These are phyloP conservation scores for Colletotrichum endophyticum DNA, from an alignment of 2,329 filamentous ascomycete genomes.

Conservation along the genomic window DNA sequence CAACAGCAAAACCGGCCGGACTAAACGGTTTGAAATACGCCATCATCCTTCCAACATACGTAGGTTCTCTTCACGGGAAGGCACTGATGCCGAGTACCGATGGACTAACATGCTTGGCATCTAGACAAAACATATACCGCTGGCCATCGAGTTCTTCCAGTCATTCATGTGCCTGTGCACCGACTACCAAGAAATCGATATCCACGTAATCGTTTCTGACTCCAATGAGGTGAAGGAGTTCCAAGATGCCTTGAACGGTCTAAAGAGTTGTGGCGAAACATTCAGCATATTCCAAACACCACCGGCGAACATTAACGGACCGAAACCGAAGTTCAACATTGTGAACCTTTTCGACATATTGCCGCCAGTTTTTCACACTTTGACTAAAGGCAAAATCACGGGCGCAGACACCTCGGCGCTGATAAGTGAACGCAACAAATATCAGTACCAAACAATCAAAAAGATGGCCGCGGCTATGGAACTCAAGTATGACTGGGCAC, in stretches of 20 bases:
- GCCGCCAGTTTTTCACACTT: neutral
- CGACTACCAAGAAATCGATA: neutral
- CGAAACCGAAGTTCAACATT: neutral
- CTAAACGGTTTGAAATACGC: neutral
- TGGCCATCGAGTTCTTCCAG: slow-evolving; percentile 1
- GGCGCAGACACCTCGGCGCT: neutral
- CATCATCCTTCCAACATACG: slow-evolving; percentile 8
- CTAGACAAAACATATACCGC: neutral
- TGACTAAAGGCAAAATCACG: neutral
- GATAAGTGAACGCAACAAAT: neutral
- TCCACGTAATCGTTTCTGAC: neutral
- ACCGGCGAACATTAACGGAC: neutral
- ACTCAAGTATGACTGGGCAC: slow-evolving; percentile 1
- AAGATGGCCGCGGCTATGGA: slow-evolving; percentile 1
- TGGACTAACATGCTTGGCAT: neutral
- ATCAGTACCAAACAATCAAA: slow-evolving; percentile 8
- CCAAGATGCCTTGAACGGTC: neutral
- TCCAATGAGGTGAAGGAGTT: neutral
- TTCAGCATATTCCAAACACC: slow-evolving; percentile 5
- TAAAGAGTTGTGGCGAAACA: neutral
- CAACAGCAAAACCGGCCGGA: neutral
- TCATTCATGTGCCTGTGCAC: slow-evolving; percentile 9
- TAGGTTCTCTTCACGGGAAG: neutral
- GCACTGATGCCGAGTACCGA: neutral
- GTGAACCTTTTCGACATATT: slow-evolving; percentile 9